These are phyloP conservation scores for Scleromitrula shiraiana DNA, from an alignment of 2,329 filamentous ascomycete species.

Conservation along the genomic window DNA sequence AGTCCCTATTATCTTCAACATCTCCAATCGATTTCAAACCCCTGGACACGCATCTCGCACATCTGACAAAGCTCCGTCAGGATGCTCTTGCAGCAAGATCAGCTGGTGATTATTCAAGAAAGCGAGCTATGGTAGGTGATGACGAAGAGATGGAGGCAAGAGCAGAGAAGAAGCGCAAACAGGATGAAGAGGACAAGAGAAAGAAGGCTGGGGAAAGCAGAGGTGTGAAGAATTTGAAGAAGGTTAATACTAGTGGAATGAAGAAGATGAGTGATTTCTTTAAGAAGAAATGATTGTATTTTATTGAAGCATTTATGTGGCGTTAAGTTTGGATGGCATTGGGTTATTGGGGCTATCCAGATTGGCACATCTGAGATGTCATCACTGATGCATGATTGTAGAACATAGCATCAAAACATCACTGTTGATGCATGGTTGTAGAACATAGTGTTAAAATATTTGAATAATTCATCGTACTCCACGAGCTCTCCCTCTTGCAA, in stretches of 20 bases:
- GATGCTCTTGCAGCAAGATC: constrained; percentile 64
- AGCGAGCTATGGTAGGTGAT: constrained; percentile 54
- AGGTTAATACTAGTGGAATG: constrained; percentile 89
- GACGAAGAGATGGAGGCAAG: constrained; percentile 53
- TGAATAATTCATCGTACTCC: constrained; percentile 33
- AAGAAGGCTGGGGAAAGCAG: constrained; percentile 69
- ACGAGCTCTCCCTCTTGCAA: constrained; percentile 47
- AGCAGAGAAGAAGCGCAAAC: constrained; percentile 74
- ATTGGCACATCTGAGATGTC: constrained; percentile 6
- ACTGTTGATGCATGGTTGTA: constrained; percentile 11
- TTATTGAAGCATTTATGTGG: not conserved
- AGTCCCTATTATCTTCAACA: constrained; percentile 30
- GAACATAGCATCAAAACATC: constrained; percentile 9
- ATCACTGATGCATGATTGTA: too few relatives aligned
- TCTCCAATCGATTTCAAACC: constrained; percentile 55
- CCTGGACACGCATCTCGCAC: constrained; percentile 60
- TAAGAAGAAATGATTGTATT: constrained; percentile 46
- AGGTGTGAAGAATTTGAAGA: constrained; percentile 73
- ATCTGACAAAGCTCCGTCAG: constrained; percentile 58
- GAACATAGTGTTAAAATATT: constrained; percentile 9
- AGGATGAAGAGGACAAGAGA: constrained; percentile 82
- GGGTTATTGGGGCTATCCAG: constrained; percentile 3
- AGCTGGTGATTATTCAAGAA: constrained; percentile 61
- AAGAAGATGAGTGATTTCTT: constrained; percentile 97
- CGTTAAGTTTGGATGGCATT: constrained; percentile 6